Base-by-base conservation (phyloP, 1,139 yeast species). In the Sporopachydermia cereana region DNA sequence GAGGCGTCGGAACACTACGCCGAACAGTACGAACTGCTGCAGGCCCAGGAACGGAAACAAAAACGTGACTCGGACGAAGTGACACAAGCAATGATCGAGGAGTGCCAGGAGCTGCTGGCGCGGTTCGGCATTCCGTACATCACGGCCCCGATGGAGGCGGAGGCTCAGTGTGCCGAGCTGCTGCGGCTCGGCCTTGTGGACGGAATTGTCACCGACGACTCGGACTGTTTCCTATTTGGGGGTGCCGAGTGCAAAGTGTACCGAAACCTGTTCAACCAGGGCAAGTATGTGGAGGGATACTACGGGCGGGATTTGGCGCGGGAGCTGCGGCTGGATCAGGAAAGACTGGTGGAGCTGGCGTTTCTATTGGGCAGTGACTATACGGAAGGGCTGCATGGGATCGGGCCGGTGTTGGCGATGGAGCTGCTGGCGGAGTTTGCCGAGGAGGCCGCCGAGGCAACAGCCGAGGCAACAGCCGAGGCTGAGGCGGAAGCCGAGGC, bases 131-230 rank as follows among this genome's bases (percentile, higher is more conserved):
- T 91, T 9, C 98, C 98, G 0, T 91, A 77, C 54, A 74, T 91
- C 4, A 85, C 96, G 0, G 96, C 97, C 0, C 97, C 97, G 0
- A 86, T 85, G 86, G 98, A 91, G 62, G 98, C 98, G 1, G 98
- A 91, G 65, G 96, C 97, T 0, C 98, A 91, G 57, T 91, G 98
- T 63, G 96, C 96, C 0, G 85, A 80, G 52, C 64, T 91, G 9
- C 62, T 76, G 44, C 61, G 63, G 23, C 60, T 86, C 17, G 76
- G 75, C 0, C 68, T 91, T 22, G 96, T 91, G 2, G 98, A 93
- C 61, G 99, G 98, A 0, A 84, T 91, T 20, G 81, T 93, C 18
- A 93, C 98, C 0, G 99, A 93, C 60, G 99, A 93, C 67, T 85
- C 96, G 54, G 99, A 93, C 72, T 88, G 95, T 45, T 91, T 93